Evolutionary conservation across 805 yeast species (phyloP), one percentile per base, ranked within the genome.

Genomic region (Barnettozyma sucrosica): DNA sequence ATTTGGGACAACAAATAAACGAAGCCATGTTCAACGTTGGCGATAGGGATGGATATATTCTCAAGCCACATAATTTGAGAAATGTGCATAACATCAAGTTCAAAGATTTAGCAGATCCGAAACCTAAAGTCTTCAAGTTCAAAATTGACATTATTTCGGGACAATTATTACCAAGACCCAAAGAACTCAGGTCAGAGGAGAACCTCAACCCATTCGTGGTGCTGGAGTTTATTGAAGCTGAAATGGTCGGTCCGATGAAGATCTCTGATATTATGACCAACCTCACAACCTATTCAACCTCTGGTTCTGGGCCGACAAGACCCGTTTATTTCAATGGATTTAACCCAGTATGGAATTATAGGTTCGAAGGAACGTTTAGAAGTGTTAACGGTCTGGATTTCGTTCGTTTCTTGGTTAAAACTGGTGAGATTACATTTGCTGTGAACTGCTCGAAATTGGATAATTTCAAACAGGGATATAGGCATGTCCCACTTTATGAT

Each of bases 1-100:
- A 93, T 60, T 49, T 80, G 16, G 97, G 97, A 0, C 92, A 90
- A 61, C 96, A 89, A 60, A 58, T 93, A 10, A 90, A 89, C 62
- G 85, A 85, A 52, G 87, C 96, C 4, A 68, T 89, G 76, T 89
- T 92, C 64, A 79, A 78, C 44, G 64, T 75, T 14, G 76, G 78
- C 0, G 69, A 74, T 13, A 75, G 70, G 40, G 68, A 75, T 0
- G 99, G 99, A 0, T 93, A 88, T 60, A 80, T 85, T 7, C 66
- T 87, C 42, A 93, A 93, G 58, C 97, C 97, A 0, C 53, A 51
- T 3, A 61, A 62, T 30, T 59, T 83, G 11, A 57, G 52, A 55
- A 62, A 44, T 45, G 47, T 16, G 51, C 56, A 38, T 54, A 57
- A 52, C 41, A 51, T 39, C 54, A 57, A 54, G 63, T 51, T 55